Evolutionary conservation across 257 asterid species (phyloP).

Genomic region (Ballota nigra): DNA sequence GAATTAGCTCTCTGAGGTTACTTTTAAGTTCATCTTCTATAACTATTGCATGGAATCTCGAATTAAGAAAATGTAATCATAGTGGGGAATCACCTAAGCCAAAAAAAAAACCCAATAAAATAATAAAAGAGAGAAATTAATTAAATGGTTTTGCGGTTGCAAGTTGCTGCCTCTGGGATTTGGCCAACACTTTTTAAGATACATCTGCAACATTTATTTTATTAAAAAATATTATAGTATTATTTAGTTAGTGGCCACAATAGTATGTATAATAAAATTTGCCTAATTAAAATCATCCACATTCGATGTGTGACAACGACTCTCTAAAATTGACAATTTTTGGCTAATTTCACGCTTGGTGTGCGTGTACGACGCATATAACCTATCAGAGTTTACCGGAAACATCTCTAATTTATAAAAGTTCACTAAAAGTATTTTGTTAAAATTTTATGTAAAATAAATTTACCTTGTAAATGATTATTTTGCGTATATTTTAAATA

Average conservation of each 20-base stretch:
- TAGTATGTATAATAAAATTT: background rate
- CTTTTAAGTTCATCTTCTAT: conserved; percentile 23
- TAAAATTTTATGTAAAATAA: too few relatives aligned
- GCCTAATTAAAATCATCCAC: conserved; percentile 26
- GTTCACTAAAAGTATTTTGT: background rate
- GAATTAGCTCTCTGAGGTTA: background rate
- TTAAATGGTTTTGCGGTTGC: conserved; percentile 41
- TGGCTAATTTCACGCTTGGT: conserved; percentile 2
- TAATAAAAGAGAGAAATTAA: conserved; percentile 1
- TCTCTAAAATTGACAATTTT: conserved; percentile 20
- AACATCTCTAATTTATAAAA: background rate
- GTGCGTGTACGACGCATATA: conserved; percentile 22
- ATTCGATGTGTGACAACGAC: conserved; percentile 28
- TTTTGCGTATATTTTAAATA: too few relatives aligned
- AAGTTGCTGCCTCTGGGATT: conserved; percentile 59
- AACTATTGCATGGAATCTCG: conserved; percentile 27
- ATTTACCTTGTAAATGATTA: too few relatives aligned
- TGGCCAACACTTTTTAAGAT: conserved; percentile 28
- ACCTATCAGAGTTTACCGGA: background rate
- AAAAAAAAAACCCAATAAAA: conserved; percentile 25
- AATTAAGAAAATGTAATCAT: conserved; percentile 21
- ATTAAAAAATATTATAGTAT: background rate
- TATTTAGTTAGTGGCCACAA: conserved; percentile 35
- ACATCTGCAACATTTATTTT: conserved; percentile 17
- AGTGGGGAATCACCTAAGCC: conserved; percentile 40